Evolutionary conservation across 2,329 filamentous ascomycete genomes (phyloP).

Genomic region (Cladosporium phlei): DNA sequence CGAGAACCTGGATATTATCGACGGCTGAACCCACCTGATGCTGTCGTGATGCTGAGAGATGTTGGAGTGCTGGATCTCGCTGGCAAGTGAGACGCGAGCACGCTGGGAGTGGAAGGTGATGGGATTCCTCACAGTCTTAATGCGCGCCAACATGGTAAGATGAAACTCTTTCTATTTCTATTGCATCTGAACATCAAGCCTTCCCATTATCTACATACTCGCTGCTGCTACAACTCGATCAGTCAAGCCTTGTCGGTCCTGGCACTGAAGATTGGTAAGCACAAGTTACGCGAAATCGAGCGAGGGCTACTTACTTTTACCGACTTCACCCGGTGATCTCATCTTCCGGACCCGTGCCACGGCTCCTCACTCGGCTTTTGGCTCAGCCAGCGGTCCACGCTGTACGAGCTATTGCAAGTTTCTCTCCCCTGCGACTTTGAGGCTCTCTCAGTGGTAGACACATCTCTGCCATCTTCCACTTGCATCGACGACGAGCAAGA

Average conservation of each 20-base stretch:
- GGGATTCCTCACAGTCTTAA: too few species aligned
- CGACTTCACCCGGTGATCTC: not conserved
- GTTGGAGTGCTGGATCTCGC: constrained; percentile 30
- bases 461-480: not conserved
- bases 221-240: too few species aligned
- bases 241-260: too few species aligned
- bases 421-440: not conserved
- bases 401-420: not conserved
- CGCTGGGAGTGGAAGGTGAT: too few species aligned
- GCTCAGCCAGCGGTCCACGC: not conserved
- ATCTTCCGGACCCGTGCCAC: not conserved
- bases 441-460: too few species aligned
- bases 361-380: not conserved
- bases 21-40: constrained; percentile 52
- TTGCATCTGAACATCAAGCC: too few species aligned
- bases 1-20: constrained; percentile 56
- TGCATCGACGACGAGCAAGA: not conserved
- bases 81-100: not conserved
- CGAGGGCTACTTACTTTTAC: too few species aligned
- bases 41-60: constrained; percentile 46
- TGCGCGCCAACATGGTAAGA: too few species aligned
- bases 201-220: too few species aligned
- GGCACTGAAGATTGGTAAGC: too few species aligned
- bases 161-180: too few species aligned
- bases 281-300: too few species aligned